These are phyloP conservation scores for Karstenula rhodostoma DNA, from an alignment of 2,329 filamentous ascomycete genomes.

Conservation along the genomic window DNA sequence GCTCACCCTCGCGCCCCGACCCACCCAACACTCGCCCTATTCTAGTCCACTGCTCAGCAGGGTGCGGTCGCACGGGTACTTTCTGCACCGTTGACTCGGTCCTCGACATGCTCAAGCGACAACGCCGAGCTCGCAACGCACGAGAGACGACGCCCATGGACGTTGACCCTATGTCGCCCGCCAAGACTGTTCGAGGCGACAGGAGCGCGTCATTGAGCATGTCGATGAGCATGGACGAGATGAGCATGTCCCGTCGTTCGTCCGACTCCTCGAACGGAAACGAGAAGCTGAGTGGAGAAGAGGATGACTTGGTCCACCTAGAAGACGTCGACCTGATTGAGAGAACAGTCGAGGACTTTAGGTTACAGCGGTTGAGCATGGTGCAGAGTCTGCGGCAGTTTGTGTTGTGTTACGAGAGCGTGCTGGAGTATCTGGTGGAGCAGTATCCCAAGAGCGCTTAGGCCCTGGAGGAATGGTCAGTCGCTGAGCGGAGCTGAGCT, in stretches of 20 bases:
- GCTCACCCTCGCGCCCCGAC: slow-evolving; percentile 65
- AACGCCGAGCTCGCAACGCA: slow-evolving; percentile 58
- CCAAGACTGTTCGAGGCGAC: neutral
- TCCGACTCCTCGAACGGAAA: slow-evolving; percentile 19
- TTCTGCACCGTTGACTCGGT: slow-evolving; percentile 98
- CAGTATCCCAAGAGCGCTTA: slow-evolving; percentile 50
- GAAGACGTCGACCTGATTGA: slow-evolving; percentile 81
- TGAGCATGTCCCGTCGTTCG: slow-evolving; percentile 14
- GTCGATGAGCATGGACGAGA: slow-evolving; percentile 15
- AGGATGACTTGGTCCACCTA: slow-evolving; percentile 68
- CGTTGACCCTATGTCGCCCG: slow-evolving; percentile 31
- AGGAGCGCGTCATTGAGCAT: slow-evolving; percentile 9
- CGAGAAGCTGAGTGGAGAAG: slow-evolving; percentile 17
- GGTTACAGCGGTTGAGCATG: slow-evolving; percentile 90
- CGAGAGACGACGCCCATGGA: slow-evolving; percentile 57
- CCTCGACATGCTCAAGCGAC: slow-evolving; percentile 95
- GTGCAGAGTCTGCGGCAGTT: slow-evolving; percentile 93
- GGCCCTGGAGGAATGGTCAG: neutral
- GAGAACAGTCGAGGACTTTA: slow-evolving; percentile 89
- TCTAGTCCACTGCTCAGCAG: slow-evolving; percentile 93
- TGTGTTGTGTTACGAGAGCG: slow-evolving; percentile 94
- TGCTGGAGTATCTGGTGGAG: slow-evolving; percentile 82
- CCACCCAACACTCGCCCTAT: slow-evolving; percentile 69
- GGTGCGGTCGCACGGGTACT: slow-evolving; percentile 92
- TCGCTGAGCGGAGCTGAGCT: no score